Base-by-base conservation (phyloP, 2,329 filamentous ascomycete genomes). In the Colletotrichum lentis region DNA sequence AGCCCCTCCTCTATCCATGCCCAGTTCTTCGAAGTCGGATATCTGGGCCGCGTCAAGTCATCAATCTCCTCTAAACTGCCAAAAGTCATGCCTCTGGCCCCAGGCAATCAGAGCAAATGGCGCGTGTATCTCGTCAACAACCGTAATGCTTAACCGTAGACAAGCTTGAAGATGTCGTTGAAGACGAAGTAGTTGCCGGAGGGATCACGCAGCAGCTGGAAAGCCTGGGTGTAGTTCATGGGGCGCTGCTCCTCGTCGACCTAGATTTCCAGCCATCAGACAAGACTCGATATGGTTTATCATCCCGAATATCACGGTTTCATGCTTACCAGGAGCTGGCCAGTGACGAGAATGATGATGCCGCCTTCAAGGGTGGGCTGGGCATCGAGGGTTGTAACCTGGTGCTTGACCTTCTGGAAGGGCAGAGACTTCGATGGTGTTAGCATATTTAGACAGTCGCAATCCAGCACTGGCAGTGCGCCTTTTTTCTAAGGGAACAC, bases 161-260 rank as follows among this genome's bases (percentile, higher is more conserved):
- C 87, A 70, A 98, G 88, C 82, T 92, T 92, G 89, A 98, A 98
- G 79, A 98, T 83, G 80, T 98, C 95, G 85, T 98, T 97, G 84
- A 90, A 90, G 78, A 98, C 91, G 79, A 88, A 97, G 84, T 91
- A 97, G 81, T 85, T 89, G 74, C 89, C 90, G 35, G 41, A 67
- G 35, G 80, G 80, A 63, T 93, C 91, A 69, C 88, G 90, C 72
- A 88, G 80, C 71, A 98, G 90, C 80, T 96, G 91, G 87, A 98
- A 98, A 64, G 87, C 83, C 83, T 98, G 94, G 64, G 90, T 90
- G 83, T 94, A 99, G 86, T 88, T 94, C 91, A 97, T 96, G 52
- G 93, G 92, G 76, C 88, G 88, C 79, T 91, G 85, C 81, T 94
- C 89, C 73, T 94, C 94, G 72, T 97, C 93, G 74, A 97, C 90